Evolutionary conservation across 768 basidiomycete species (phyloP).

Genomic region (Suillus discolor): DNA sequence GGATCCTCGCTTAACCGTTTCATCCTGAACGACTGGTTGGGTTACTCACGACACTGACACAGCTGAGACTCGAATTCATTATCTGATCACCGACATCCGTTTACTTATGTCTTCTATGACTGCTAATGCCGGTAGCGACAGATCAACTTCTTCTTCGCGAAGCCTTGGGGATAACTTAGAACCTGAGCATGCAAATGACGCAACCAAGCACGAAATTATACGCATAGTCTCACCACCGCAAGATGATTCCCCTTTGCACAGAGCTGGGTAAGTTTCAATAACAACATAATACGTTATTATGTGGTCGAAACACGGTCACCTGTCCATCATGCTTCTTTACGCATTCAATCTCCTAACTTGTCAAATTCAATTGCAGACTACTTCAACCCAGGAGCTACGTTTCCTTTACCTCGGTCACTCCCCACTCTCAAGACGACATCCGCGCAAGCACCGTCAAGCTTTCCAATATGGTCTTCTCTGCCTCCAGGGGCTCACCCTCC

Average conservation of each 20-base stretch:
- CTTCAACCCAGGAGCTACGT: slow-evolving; percentile 57
- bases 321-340: slow-evolving; percentile 15
- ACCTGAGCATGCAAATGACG: not conserved
- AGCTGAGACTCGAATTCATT: not conserved
- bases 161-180: not conserved
- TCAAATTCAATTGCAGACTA: slow-evolving; percentile 40
- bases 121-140: not conserved
- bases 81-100: not conserved
- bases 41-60: too few species aligned
- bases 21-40: not conserved
- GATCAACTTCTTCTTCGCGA: slow-evolving; percentile 3
- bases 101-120: slow-evolving; percentile 1
- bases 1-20: not conserved
- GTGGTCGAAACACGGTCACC: slow-evolving; percentile 7
- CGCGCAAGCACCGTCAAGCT: slow-evolving; percentile 68
- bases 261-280: slow-evolving; percentile 53
- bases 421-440: slow-evolving; percentile 66
- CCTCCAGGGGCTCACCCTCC: slow-evolving; percentile 23
- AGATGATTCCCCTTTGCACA: slow-evolving; percentile 46
- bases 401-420: slow-evolving; percentile 26
- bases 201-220: slow-evolving; percentile 14
- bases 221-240: slow-evolving; percentile 27
- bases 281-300: slow-evolving; percentile 11
- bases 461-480: slow-evolving; percentile 48
- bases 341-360: slow-evolving; percentile 16